A percentile compares a stretch with the other conserved stretches of the same genome.
These are phyloP conservation scores for Dacryopinax primogenitus DNA, from an alignment of 768 basidiomycete genomes.

Conservation along the genomic window DNA sequence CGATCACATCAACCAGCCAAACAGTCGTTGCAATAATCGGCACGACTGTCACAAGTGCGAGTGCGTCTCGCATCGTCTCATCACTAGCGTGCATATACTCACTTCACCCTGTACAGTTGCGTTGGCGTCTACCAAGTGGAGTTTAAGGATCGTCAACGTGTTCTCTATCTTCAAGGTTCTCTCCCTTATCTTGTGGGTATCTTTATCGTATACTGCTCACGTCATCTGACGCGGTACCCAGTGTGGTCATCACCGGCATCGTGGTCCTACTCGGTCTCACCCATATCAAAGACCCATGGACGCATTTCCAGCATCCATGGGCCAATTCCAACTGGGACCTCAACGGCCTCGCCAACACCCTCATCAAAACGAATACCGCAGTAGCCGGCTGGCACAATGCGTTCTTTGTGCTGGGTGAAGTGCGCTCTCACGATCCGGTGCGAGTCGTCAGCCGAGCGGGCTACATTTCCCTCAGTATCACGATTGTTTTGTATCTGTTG, in stretches of 20 bases:
- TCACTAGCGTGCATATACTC: not conserved
- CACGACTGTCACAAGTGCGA: conserved; percentile 18
- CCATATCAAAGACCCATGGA: conserved; percentile 21
- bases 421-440: conserved; percentile 44
- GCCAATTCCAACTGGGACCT: conserved; percentile 21
- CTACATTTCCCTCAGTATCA: conserved; percentile 47
- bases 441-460: conserved; percentile 58
- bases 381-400: conserved; percentile 59
- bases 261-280: conserved; percentile 21
- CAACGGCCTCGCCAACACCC: conserved; percentile 19
- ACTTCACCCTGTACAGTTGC: conserved; percentile 17
- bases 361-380: conserved; percentile 25
- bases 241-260: conserved; percentile 16
- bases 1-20: conserved; percentile 18
- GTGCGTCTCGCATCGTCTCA: conserved; percentile 10
- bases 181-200: conserved; percentile 19
- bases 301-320: conserved; percentile 26
- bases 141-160: conserved; percentile 21
- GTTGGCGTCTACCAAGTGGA: conserved; percentile 24
- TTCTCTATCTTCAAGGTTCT: conserved; percentile 22
- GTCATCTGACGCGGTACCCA: not conserved
- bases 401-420: conserved; percentile 61
- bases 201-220: not conserved
- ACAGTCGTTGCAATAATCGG: conserved; percentile 20
- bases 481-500: conserved; percentile 48